These are phyloP conservation scores for Ophiostoma sp. DNA, from an alignment of 2,329 filamentous ascomycete genomes.

Conservation along the genomic window DNA sequence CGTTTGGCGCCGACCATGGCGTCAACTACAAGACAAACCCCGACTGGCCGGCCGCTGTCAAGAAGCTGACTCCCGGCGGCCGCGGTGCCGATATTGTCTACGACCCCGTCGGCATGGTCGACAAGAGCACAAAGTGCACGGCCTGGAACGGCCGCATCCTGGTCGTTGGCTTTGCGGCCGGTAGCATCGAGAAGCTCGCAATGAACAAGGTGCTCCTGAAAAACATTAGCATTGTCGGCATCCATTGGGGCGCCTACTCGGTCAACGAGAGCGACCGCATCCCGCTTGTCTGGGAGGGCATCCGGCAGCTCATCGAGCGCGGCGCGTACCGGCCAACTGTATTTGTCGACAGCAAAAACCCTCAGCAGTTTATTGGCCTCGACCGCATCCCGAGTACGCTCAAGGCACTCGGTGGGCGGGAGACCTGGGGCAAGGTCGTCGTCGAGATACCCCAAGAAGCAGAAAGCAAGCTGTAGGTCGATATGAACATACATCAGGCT, in stretches of 20 bases:
- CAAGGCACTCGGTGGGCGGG: slow-evolving; percentile 58
- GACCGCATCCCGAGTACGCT: slow-evolving; percentile 44
- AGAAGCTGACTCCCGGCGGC: slow-evolving; percentile 67
- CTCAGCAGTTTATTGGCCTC: slow-evolving; percentile 58
- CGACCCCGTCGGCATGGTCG: slow-evolving; percentile 87
- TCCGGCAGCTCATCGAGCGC: slow-evolving; percentile 69
- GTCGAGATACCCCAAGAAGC: slow-evolving; percentile 71
- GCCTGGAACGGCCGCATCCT: slow-evolving; percentile 88
- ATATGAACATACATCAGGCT: neutral
- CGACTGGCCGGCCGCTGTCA: slow-evolving; percentile 63
- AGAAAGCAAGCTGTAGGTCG: slow-evolving; percentile 48
- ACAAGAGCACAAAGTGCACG: slow-evolving; percentile 81
- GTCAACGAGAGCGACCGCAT: slow-evolving; percentile 66
- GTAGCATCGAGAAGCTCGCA: slow-evolving; percentile 82
- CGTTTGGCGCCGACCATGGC: slow-evolving; percentile 79
- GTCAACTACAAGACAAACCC: slow-evolving; percentile 68
- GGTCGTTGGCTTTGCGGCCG: slow-evolving; percentile 83
- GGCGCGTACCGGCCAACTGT: slow-evolving; percentile 78
- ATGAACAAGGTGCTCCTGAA: slow-evolving; percentile 90
- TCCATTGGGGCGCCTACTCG: slow-evolving; percentile 87
- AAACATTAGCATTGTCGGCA: slow-evolving; percentile 82
- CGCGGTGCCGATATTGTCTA: slow-evolving; percentile 85
- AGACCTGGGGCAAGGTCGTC: slow-evolving; percentile 95
- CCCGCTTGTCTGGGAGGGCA: slow-evolving; percentile 70
- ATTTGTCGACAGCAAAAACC: slow-evolving; percentile 54